Conservation (phyloP, 768 basidiomycete genomes). For the Auricularia auricula-judae region DNA sequence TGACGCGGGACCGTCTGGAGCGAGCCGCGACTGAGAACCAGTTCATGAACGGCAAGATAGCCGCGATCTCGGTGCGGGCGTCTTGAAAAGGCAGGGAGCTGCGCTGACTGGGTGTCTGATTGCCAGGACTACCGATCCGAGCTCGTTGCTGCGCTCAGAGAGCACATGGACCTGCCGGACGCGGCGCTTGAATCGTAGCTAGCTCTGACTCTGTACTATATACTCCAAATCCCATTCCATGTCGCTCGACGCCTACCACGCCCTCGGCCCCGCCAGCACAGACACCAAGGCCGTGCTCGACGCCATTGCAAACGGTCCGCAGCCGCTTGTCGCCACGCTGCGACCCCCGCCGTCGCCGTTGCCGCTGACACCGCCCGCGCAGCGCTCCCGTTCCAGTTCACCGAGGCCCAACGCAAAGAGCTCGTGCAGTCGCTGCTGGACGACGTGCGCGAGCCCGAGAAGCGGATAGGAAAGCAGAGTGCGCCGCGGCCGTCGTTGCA, state of each 20-base stretch:
- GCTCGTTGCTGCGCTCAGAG: background rate
- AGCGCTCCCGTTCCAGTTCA: conserved; percentile 41
- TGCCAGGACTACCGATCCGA: background rate
- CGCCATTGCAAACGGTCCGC: conserved; percentile 37
- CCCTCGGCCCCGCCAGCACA: conserved; percentile 33
- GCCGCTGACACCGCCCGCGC: background rate
- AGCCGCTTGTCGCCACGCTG: conserved; percentile 5
- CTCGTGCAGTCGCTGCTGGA: conserved; percentile 47
- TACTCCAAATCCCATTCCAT: background rate
- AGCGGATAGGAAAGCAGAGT: conserved; percentile 45
- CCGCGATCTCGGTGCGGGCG: conserved; percentile 52
- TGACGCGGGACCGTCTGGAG: conserved; percentile 72
- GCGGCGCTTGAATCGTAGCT: background rate
- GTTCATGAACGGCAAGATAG: conserved; percentile 83
- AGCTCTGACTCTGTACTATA: background rate
- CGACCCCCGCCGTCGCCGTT: background rate
- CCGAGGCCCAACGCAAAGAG: conserved; percentile 35
- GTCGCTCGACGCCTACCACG: conserved; percentile 7
- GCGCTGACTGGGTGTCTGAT: background rate
- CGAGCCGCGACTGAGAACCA: conserved; percentile 82
- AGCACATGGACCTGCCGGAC: background rate
- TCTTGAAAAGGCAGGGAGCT: background rate
- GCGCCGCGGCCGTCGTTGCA: conserved; percentile 9
- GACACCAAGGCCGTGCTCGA: conserved; percentile 39
- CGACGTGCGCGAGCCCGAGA: conserved; percentile 36